Percentiles rank a stretch among this genome's conserved stretches.
Evolutionary conservation across 257 asterid species (phyloP).

Genomic region (Anisodus tanguticus): DNA sequence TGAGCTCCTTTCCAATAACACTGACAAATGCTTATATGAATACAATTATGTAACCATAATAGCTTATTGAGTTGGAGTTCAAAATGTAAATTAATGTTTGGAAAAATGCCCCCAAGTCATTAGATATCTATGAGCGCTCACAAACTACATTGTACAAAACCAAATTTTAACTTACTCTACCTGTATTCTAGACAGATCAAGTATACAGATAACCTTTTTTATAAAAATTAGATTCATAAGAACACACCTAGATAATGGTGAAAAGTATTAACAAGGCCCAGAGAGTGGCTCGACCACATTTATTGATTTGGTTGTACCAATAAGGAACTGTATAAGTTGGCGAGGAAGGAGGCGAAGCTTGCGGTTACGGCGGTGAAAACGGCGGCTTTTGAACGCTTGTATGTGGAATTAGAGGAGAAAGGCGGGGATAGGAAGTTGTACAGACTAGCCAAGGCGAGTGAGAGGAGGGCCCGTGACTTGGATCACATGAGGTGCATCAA

Average conservation of each 20-base stretch:
- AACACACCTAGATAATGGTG: constrained; percentile 3
- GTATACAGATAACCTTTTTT: not conserved
- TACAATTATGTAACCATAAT: not conserved
- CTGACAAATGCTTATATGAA: not conserved
- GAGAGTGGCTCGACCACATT: not conserved
- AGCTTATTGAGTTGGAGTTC: constrained; percentile 8
- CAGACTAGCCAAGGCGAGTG: no score
- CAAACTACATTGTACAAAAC: not conserved
- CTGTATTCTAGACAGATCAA: not conserved
- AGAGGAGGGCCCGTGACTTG: no score
- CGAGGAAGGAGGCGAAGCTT: no score
- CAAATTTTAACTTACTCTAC: not conserved
- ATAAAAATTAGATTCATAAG: not conserved
- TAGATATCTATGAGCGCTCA: not conserved
- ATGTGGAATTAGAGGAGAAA: no score
- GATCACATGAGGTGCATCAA: no score
- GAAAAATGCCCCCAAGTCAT: not conserved
- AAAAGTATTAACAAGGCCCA: not conserved
- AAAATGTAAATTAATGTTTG: not conserved
- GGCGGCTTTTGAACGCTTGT: no score
- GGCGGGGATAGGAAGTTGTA: no score
- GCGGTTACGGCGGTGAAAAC: no score
- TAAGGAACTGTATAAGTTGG: no score
- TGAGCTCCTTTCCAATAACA: constrained; percentile 13
- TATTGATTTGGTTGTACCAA: not conserved